Percentiles rank a stretch among this genome's conserved stretches.
These are phyloP conservation scores for Petunia secreta DNA, from an alignment of 257 asterid genomes.

Conservation along the genomic window DNA sequence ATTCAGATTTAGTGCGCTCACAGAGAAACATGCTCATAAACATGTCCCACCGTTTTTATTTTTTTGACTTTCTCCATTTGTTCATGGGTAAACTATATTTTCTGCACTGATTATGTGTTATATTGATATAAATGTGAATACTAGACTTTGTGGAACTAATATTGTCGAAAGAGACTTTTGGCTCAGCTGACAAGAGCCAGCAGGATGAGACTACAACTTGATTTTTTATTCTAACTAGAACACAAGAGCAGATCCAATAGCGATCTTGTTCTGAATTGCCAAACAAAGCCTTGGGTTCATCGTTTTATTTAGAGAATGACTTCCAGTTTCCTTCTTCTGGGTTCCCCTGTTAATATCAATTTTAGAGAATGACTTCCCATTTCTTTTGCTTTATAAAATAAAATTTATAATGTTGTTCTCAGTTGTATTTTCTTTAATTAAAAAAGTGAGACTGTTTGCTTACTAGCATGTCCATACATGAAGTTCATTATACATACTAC, in stretches of 20 bases:
- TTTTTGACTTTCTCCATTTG: neutral
- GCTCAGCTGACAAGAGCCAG: neutral
- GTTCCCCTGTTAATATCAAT: too few relatives aligned
- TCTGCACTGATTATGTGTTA: neutral
- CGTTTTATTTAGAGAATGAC: slow-evolving; percentile 17
- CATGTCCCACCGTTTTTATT: neutral
- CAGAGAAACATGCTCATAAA: neutral
- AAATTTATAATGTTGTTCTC: neutral
- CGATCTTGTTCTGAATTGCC: slow-evolving; percentile 8
- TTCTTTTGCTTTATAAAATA: neutral
- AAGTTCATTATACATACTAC: slow-evolving; percentile 5
- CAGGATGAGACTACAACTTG: neutral
- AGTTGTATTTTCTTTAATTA: neutral
- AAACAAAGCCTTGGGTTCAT: slow-evolving; percentile 7
- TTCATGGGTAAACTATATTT: neutral
- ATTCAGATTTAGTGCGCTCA: neutral
- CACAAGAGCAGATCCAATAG: neutral
- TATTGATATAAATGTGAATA: slow-evolving; percentile 1
- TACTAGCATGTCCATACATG: neutral
- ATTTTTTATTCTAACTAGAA: slow-evolving; percentile 8
- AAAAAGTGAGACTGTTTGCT: neutral
- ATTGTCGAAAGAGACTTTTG: neutral
- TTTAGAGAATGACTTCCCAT: neutral
- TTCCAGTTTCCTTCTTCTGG: too few relatives aligned
- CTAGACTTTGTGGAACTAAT: neutral